Percentiles rank a stretch among this genome's conserved stretches.
phyloP scores from a whole-genome alignment of 2,329 filamentous ascomycete species.

The Claviceps purpurea region DNA sequence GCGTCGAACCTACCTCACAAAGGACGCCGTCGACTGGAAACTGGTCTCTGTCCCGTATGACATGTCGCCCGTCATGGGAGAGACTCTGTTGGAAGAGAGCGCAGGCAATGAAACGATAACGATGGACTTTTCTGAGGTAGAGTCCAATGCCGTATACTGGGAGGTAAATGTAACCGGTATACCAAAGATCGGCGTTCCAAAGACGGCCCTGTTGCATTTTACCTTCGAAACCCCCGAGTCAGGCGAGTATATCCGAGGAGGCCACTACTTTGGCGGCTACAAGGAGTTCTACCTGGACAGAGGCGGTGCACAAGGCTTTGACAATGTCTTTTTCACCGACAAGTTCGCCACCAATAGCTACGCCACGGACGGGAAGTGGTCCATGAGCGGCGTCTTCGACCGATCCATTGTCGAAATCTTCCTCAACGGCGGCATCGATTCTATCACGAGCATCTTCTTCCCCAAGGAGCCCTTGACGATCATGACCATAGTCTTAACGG shows the following conservation, averaged over 20 bases:
- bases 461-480: slow-evolving; percentile 12
- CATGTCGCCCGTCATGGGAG: slow-evolving; percentile 30
- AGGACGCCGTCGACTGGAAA: slow-evolving; percentile 30
- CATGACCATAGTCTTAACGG: slow-evolving; percentile 9
- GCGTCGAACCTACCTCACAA: slow-evolving; percentile 37
- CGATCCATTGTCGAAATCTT: slow-evolving; percentile 23
- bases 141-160: slow-evolving; percentile 39
- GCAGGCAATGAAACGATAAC: slow-evolving; percentile 34
- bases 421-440: slow-evolving; percentile 19
- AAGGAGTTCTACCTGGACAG: no score
- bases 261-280: no score
- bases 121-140: slow-evolving; percentile 35
- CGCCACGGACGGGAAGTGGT: slow-evolving; percentile 11
- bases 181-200: slow-evolving; percentile 8
- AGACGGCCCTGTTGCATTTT: slow-evolving; percentile 16
- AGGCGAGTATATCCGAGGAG: background rate
- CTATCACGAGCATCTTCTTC: slow-evolving; percentile 12
- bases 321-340: slow-evolving; percentile 20
- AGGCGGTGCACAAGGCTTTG: slow-evolving; percentile 11
- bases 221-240: slow-evolving; percentile 12
- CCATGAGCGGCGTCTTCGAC: slow-evolving; percentile 20
- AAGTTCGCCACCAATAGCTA: slow-evolving; percentile 15
- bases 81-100: slow-evolving; percentile 27
- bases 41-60: slow-evolving; percentile 26
- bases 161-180: slow-evolving; percentile 36